Conservation (phyloP, 2,329 filamentous ascomycete species). For the Aspergillus quadrilineatus region DNA sequence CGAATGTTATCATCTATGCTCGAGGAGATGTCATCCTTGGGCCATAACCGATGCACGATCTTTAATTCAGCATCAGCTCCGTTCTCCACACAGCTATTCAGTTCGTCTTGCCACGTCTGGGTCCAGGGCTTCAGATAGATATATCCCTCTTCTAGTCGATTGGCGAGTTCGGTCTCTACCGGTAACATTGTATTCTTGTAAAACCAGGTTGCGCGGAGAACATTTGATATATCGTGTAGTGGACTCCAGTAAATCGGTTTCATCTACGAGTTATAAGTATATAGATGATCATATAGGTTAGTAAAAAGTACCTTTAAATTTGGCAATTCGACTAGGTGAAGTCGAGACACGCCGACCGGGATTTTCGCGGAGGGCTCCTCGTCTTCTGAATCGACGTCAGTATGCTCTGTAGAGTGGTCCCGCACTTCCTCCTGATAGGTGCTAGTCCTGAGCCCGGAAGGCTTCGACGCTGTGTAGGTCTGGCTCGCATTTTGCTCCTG, state of each 20-base stretch:
- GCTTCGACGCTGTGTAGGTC: slow-evolving; percentile 23
- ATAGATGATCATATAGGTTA: background rate
- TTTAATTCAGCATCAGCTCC: slow-evolving; percentile 90
- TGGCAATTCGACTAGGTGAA: slow-evolving; percentile 85
- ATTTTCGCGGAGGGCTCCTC: slow-evolving; percentile 55
- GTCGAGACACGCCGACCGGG: slow-evolving; percentile 81
- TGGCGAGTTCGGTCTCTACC: slow-evolving; percentile 79
- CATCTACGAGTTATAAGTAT: slow-evolving; percentile 58
- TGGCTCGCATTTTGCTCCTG: slow-evolving; percentile 21
- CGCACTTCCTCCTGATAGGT: slow-evolving; percentile 23
- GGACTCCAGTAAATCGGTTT: slow-evolving; percentile 98
- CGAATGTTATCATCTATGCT: slow-evolving; percentile 35
- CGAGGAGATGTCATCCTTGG: slow-evolving; percentile 50
- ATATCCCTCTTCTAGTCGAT: slow-evolving; percentile 90
- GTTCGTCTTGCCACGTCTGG: slow-evolving; percentile 87
- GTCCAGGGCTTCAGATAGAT: slow-evolving; percentile 83
- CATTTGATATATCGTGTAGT: slow-evolving; percentile 79
- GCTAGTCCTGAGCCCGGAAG: slow-evolving; percentile 29
- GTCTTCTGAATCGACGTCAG: slow-evolving; percentile 18
- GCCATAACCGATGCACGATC: slow-evolving; percentile 80
- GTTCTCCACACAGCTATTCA: slow-evolving; percentile 85
- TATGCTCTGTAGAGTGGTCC: slow-evolving; percentile 13
- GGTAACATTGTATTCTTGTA: slow-evolving; percentile 94
- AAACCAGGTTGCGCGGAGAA: slow-evolving; percentile 91
- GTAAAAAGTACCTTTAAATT: slow-evolving; percentile 51